Evolutionary conservation across 306 rosid species (phyloP), one percentile per base, ranked within the genome.

Genomic region (Crataegus laevigata): DNA sequence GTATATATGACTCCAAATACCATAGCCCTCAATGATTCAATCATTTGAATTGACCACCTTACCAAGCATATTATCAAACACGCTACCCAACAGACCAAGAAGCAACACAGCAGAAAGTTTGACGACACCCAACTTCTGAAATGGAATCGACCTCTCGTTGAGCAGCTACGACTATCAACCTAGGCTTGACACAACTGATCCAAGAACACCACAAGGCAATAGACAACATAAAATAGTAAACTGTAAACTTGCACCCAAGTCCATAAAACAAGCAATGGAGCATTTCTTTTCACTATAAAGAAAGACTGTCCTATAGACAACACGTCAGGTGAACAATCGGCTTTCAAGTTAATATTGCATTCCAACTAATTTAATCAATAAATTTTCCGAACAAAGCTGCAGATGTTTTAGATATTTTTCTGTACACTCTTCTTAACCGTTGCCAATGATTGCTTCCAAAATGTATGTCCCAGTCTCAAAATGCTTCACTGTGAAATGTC

Each of bases 401-500:
- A 50, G 18, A 25, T 25, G 72, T 19, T 58, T 73, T 19, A 68
- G 21, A 24, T 47, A 36, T 43, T 75, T 54, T 58, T 52, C 60
- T 6, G 72, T 26, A 72, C 5, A 34, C 72, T 61, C 8, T 30
- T 34, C 28, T 66, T 63, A 45, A 55, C 26, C 21, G 26, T 75
- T 3, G 42, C 68, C 29, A 8, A 45, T 11, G 54, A 60, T 34
- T 67, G 62, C 58, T 38, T 24, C 75, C 22, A 66, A 11, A 51
- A 6, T 9, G 38, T 36, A 72, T 14, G 66, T 60, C 25, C 66
- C 21, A 12, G 51, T 25, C 77, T 62, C 43, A 60, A 75, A 50
- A 71, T 59, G 72, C 50, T 81, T 74, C 66, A 65, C 52, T 75
- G 32, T 68, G 63, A 69, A 38, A 42, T 32, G 59, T 32, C 42